Evolutionary conservation across 2,329 filamentous ascomycete species (phyloP).

Genomic region (Biscogniauxia mediterranea): DNA sequence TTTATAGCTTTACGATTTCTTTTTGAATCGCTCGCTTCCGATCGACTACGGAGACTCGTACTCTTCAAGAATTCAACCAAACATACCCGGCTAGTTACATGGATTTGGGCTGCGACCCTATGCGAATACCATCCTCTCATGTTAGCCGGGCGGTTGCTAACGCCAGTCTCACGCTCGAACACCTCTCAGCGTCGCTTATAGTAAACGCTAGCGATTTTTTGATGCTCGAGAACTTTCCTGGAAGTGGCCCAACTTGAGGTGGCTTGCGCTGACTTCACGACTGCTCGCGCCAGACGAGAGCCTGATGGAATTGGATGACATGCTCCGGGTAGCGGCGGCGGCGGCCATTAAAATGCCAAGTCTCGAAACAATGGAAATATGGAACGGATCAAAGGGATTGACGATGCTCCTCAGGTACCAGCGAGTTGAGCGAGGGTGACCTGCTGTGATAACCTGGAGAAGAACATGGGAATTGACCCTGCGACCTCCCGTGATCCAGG

Average conservation of each 20-base stretch:
- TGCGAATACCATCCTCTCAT: slow-evolving; percentile 17
- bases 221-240: slow-evolving; percentile 16
- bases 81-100: too few relatives aligned
- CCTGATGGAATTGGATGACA: slow-evolving; percentile 18
- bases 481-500: slow-evolving; percentile 20
- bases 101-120: too few relatives aligned
- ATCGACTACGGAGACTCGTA: slow-evolving; percentile 5
- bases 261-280: slow-evolving; percentile 33
- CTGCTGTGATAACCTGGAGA: slow-evolving; percentile 28
- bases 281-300: slow-evolving; percentile 24
- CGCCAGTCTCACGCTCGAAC: slow-evolving; percentile 29
- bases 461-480: slow-evolving; percentile 31
- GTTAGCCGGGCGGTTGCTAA: slow-evolving; percentile 24
- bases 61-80: slow-evolving; percentile 35
- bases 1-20: slow-evolving; percentile 6
- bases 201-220: slow-evolving; percentile 31
- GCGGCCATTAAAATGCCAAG: slow-evolving; percentile 32
- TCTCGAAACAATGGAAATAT: slow-evolving; percentile 36
- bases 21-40: slow-evolving; percentile 3
- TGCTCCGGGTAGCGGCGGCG: slow-evolving; percentile 27
- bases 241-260: slow-evolving; percentile 32
- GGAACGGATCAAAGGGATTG: slow-evolving; percentile 33
- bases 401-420: slow-evolving; percentile 34
- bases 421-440: slow-evolving; percentile 1
- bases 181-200: slow-evolving; percentile 31